phyloP scores from a whole-genome alignment of 1,284 basidiomycete species.

The Sanghuangporus sanghuang region DNA sequence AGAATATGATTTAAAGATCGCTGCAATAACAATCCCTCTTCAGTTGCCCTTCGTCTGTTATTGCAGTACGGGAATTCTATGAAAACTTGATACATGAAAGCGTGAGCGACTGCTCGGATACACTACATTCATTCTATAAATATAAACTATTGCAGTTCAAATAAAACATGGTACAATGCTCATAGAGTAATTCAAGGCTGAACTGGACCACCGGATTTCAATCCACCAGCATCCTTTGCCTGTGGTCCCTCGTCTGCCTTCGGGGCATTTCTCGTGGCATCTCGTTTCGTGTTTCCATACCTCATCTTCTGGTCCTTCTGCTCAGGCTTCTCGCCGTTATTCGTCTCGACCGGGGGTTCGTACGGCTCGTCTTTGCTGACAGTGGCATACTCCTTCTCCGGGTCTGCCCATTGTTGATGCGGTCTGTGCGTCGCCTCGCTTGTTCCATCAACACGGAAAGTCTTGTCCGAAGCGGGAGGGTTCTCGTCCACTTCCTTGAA shows the following conservation, averaged over 20 bases:
- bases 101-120: too few relatives aligned
- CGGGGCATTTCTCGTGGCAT: not conserved
- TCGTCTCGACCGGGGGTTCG: constrained; percentile 5
- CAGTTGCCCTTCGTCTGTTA: too few relatives aligned
- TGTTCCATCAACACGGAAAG: constrained; percentile 6
- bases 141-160: too few relatives aligned
- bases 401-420: constrained; percentile 16
- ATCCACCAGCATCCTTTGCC: constrained; percentile 7
- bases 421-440: constrained; percentile 11
- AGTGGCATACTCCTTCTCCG: constrained; percentile 15
- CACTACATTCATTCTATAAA: too few relatives aligned
- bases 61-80: too few relatives aligned
- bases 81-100: too few relatives aligned
- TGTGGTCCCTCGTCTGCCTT: constrained; percentile 4
- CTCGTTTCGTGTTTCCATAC: constrained; percentile 12
- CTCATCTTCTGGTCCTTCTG: constrained; percentile 14
- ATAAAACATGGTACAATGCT: too few relatives aligned
- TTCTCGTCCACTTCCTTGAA: constrained; percentile 16
- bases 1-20: too few relatives aligned
- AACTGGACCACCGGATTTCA: not conserved
- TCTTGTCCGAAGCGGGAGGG: constrained; percentile 11
- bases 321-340: constrained; percentile 2
- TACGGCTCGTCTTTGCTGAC: constrained; percentile 17
- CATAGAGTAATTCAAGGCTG: not conserved
- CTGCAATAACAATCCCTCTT: too few relatives aligned